Percentiles rank a stretch among this genome's conserved stretches.
phyloP scores from a whole-genome alignment of 768 basidiomycete genomes.

The Lactarius akahatsu region DNA sequence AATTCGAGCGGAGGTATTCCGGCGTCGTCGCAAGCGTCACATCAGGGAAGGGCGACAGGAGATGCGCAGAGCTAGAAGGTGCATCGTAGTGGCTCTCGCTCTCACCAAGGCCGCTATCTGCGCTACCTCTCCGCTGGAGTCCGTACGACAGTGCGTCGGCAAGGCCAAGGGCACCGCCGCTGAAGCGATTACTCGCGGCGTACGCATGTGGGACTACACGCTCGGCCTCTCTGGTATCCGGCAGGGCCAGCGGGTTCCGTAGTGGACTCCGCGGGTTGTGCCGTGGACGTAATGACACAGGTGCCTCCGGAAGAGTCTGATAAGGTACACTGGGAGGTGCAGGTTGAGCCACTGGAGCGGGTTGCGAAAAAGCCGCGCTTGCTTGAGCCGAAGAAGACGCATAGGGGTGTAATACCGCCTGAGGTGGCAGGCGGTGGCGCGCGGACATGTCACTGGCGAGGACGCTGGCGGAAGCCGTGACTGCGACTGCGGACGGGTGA shows the following conservation, averaged over 20 bases:
- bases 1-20: neutral
- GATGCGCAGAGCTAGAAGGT: neutral
- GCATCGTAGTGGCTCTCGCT: slow-evolving; percentile 40
- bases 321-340: neutral
- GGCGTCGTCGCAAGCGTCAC: neutral
- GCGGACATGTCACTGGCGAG: slow-evolving; percentile 36
- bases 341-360: neutral
- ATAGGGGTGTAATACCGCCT: slow-evolving; percentile 27
- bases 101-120: slow-evolving; percentile 49
- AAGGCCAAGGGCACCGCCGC: slow-evolving; percentile 45
- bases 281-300: neutral
- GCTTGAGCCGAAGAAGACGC: slow-evolving; percentile 11
- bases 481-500: slow-evolving; percentile 38
- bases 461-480: slow-evolving; percentile 24
- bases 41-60: slow-evolving; percentile 24
- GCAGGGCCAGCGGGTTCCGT: neutral
- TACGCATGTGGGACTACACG: slow-evolving; percentile 21
- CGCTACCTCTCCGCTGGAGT: slow-evolving; percentile 37
- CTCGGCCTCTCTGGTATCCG: slow-evolving; percentile 1
- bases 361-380: neutral
- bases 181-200: slow-evolving; percentile 13
- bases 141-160: slow-evolving; percentile 60
- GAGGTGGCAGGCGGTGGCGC: slow-evolving; percentile 41
- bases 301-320: neutral
- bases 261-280: neutral